These are phyloP conservation scores for Citeromyces nyonsensis DNA, from an alignment of 805 yeast species.

Conservation along the genomic window DNA sequence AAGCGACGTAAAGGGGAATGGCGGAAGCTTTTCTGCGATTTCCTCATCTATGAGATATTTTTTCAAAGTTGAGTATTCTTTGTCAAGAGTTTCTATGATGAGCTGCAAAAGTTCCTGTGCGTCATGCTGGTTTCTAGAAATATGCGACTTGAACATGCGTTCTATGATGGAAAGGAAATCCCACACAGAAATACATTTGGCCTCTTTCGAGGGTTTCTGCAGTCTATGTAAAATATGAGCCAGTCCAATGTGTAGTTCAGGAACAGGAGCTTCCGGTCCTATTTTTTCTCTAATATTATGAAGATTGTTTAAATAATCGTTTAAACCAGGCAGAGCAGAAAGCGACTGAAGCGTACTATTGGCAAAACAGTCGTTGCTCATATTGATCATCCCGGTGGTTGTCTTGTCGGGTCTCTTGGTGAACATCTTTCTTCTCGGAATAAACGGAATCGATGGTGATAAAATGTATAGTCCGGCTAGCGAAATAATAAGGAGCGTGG, in stretches of 20 bases:
- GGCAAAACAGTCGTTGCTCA: slow-evolving; percentile 85
- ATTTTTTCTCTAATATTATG: slow-evolving; percentile 5
- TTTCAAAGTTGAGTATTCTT: slow-evolving; percentile 34
- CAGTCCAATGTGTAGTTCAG: slow-evolving; percentile 35
- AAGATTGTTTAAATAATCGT: slow-evolving; percentile 34
- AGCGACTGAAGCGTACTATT: slow-evolving; percentile 78
- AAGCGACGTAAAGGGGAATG: slow-evolving; percentile 62
- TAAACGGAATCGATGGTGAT: slow-evolving; percentile 12
- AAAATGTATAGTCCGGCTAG: slow-evolving; percentile 9
- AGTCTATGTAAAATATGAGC: slow-evolving; percentile 35
- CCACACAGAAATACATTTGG: slow-evolving; percentile 59
- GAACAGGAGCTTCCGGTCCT: background rate
- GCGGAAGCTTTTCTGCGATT: slow-evolving; percentile 22
- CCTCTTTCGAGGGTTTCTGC: slow-evolving; percentile 41
- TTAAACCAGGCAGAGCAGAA: slow-evolving; percentile 42
- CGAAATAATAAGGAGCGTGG: background rate
- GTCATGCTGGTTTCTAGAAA: slow-evolving; percentile 80
- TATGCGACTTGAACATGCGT: slow-evolving; percentile 50
- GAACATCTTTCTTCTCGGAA: slow-evolving; percentile 11
- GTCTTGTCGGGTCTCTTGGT: slow-evolving; percentile 47
- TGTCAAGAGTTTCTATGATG: slow-evolving; percentile 61
- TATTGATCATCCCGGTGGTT: slow-evolving; percentile 73
- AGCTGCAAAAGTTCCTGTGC: slow-evolving; percentile 87
- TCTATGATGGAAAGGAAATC: slow-evolving; percentile 65
- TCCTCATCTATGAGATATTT: slow-evolving; percentile 10